Base-by-base conservation (phyloP, 208 protist species). In the Crithidia thermophila region DNA sequence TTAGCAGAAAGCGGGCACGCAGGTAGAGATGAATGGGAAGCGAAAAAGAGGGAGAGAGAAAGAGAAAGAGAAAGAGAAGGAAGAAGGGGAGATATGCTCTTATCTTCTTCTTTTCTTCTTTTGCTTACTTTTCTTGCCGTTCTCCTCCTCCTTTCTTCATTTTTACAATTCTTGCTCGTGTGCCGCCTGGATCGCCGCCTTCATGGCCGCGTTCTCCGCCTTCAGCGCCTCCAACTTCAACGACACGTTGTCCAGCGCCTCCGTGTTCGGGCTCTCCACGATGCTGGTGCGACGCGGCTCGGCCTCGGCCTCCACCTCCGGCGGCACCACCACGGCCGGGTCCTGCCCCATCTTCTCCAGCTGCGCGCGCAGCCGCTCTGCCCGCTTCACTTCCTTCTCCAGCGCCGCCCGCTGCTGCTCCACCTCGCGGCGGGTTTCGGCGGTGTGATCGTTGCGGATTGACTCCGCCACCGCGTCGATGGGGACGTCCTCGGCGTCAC, bases 391-490 rank as follows among this genome's bases (percentile, higher is more conserved):
- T 25, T 50, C 61, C 50, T 71, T 62, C 61, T 62, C 37, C 39
- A 75, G 52, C 31, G 25, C 45, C 28, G 52, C 50, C 59, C 66
- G 51, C 53, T 70, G 60, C 9, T 37, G 36, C 56, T 59, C 59
- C 30, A 52, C 33, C 20, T 63, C 53, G 10, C 21, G 36, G n/a
- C 52, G 16, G 9, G 34, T 65, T 20, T 58, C 61, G 14, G 30
- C 66, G 9, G 68, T 28, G 66, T 59, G 69, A 36, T 81, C 79
- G 39, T 70, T 60, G 36, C 43, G 65, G 51, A 84, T 76, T 10
- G 79, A 84, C 74, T 77, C 55, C 30, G 67, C 74, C 20, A 81
- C 62, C 18, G 14, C 59, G 28, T 76, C 74, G 16, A 84, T 39
- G 37, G 63, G 33, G 14, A 67, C 67, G 25, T 59, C 60, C 31